Evolutionary conservation across 257 asterid species (phyloP).

Genomic region (Fraxinus anomala): DNA sequence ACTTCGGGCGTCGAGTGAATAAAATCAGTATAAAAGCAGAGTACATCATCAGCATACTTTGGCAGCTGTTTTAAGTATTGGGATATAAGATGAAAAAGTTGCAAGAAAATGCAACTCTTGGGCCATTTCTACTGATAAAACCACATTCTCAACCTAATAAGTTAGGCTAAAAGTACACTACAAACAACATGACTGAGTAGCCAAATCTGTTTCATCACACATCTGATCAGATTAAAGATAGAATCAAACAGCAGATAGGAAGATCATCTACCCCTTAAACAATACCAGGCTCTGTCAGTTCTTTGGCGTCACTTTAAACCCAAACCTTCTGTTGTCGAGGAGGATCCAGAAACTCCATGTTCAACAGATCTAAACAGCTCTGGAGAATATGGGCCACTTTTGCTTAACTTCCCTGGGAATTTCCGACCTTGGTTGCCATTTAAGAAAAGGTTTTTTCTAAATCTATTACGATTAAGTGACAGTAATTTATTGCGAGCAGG

Average conservation of each 20-base stretch:
- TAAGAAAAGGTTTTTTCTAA: conserved; percentile 58
- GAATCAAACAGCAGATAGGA: conserved; percentile 20
- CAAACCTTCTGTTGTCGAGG: conserved; percentile 42
- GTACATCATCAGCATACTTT: conserved; percentile 10
- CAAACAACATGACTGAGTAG: conserved; percentile 21
- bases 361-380: conserved; percentile 59
- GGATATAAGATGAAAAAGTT: conserved; percentile 17
- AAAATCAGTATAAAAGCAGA: background rate
- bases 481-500: conserved; percentile 60
- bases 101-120: background rate
- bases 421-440: conserved; percentile 59
- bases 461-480: conserved; percentile 66
- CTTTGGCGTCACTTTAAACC: conserved; percentile 35
- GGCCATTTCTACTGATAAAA: background rate
- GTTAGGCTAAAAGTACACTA: conserved; percentile 18
- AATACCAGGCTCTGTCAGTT: conserved; percentile 16
- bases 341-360: conserved; percentile 59
- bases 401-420: conserved; percentile 67
- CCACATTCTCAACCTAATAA: conserved; percentile 24
- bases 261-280: conserved; percentile 11
- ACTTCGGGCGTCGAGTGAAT: background rate
- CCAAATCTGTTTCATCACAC: conserved; percentile 10
- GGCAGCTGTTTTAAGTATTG: background rate
- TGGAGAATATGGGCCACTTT: conserved; percentile 60
- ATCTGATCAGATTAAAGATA: background rate